phyloP scores from a whole-genome alignment of 2,329 filamentous ascomycete species.

The Mariannaea sp. region DNA sequence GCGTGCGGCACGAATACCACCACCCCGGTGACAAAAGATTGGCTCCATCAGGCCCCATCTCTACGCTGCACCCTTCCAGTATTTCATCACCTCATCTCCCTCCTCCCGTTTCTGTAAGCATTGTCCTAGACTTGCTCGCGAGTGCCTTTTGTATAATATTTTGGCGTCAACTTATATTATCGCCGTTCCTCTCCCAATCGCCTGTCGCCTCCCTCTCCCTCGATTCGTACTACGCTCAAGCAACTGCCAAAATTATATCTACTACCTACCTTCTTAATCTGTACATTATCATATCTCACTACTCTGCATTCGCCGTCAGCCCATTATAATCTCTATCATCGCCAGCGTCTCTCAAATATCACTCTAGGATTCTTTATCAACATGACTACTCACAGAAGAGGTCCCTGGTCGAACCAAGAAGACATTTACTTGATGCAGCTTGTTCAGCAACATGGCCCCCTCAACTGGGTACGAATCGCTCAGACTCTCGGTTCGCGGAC shows the following conservation, averaged over 20 bases:
- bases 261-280: too few relatives aligned
- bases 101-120: constrained; percentile 19
- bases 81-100: constrained; percentile 37
- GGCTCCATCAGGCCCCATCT: constrained; percentile 28
- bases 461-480: constrained; percentile 91
- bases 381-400: constrained; percentile 54
- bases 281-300: background rate
- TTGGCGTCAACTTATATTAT: background rate
- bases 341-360: too few relatives aligned
- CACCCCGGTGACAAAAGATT: constrained; percentile 14
- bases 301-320: background rate
- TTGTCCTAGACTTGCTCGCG: constrained; percentile 13
- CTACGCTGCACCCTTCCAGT: constrained; percentile 17
- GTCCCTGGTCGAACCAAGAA: constrained; percentile 82
- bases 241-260: background rate
- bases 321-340: background rate
- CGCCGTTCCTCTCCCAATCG: constrained; percentile 1
- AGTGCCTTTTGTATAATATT: constrained; percentile 1
- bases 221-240: background rate
- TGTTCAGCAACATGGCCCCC: constrained; percentile 71
- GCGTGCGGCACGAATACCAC: too few relatives aligned
- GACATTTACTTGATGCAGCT: constrained; percentile 72
- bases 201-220: background rate
- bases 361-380: background rate
- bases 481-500: constrained; percentile 75